Conservation (phyloP, 78 protist species). For the Parvularia atlantis region DNA sequence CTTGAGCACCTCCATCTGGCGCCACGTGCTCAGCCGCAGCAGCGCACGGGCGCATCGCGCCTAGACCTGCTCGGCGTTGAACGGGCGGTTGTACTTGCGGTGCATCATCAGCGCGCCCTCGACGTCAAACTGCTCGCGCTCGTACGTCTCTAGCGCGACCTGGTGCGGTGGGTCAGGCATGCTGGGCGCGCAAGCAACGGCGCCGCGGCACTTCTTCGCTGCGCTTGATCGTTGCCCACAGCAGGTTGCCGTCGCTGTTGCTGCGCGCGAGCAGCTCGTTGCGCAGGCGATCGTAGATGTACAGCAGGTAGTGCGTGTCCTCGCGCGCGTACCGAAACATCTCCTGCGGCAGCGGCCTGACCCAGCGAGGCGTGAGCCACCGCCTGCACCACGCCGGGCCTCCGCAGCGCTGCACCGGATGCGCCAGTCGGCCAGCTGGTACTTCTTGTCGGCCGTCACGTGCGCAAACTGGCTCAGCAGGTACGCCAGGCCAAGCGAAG, state of each 20-base stretch:
- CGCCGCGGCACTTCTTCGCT: not conserved
- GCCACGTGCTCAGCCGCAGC: no score
- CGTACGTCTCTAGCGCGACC: conserved; percentile 54
- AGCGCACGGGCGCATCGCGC: no score
- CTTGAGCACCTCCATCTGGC: conserved; percentile 19
- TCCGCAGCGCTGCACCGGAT: conserved; percentile 20
- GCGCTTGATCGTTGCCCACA: conserved; percentile 19
- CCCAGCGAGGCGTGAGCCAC: no score
- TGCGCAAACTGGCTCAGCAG: conserved; percentile 52
- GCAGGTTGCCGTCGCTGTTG: not conserved
- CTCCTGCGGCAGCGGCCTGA: conserved; percentile 82
- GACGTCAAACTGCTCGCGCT: conserved; percentile 25
- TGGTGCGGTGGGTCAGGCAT: not conserved
- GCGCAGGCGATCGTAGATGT: conserved; percentile 63
- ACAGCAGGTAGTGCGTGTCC: conserved; percentile 95
- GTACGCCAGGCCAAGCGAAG: conserved; percentile 53
- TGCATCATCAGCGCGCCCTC: conserved; percentile 2
- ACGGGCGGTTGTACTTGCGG: not conserved
- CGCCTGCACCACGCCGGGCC: not conserved
- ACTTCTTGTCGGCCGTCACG: conserved; percentile 73
- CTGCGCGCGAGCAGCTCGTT: not conserved
- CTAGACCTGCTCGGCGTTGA: not conserved
- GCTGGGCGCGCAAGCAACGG: not conserved
- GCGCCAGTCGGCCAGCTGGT: conserved; percentile 97
- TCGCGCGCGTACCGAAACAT: conserved; percentile 86